Conservation (phyloP, 495 filamentous ascomycete species). For the Aspergillus incahuasiensis region DNA sequence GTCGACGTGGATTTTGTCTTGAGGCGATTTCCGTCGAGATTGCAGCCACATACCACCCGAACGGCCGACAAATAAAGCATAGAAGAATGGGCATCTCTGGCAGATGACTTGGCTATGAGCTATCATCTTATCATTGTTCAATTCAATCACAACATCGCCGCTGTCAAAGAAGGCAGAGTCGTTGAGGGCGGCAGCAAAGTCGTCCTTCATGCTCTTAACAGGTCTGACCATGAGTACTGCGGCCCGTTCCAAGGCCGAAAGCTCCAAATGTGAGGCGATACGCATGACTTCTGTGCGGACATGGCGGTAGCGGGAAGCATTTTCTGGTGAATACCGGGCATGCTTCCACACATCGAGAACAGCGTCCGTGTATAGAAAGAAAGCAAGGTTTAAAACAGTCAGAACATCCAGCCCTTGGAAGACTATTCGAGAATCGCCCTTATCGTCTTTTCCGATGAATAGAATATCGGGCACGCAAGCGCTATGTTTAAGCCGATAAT, state of each 20-base stretch:
- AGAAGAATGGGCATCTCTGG: constrained; percentile 87
- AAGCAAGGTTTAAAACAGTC: constrained; percentile 68
- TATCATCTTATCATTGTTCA: constrained; percentile 59
- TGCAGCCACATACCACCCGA: constrained; percentile 79
- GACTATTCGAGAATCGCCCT: constrained; percentile 48
- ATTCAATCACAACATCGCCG: constrained; percentile 70
- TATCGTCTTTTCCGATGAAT: constrained; percentile 47
- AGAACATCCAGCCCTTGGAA: constrained; percentile 69
- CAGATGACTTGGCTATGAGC: constrained; percentile 77
- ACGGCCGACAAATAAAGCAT: constrained; percentile 80
- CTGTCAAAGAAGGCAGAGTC: constrained; percentile 66
- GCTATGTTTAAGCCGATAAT: constrained; percentile 42
- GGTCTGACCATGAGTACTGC: constrained; percentile 68
- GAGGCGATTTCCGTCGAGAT: constrained; percentile 51
- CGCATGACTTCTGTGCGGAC: constrained; percentile 80
- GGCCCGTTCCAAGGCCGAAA: constrained; percentile 65
- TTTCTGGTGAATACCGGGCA: constrained; percentile 54
- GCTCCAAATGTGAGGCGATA: constrained; percentile 59
- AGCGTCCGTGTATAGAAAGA: constrained; percentile 77
- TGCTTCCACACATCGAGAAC: constrained; percentile 82
- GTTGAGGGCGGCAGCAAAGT: constrained; percentile 62
- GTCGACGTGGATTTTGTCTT: constrained; percentile 66
- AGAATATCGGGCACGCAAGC: constrained; percentile 54
- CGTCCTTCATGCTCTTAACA: constrained; percentile 55
- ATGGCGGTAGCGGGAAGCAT: constrained; percentile 67